phyloP scores from a whole-genome alignment of 148 eudicot species.

The Rheum nobile region DNA sequence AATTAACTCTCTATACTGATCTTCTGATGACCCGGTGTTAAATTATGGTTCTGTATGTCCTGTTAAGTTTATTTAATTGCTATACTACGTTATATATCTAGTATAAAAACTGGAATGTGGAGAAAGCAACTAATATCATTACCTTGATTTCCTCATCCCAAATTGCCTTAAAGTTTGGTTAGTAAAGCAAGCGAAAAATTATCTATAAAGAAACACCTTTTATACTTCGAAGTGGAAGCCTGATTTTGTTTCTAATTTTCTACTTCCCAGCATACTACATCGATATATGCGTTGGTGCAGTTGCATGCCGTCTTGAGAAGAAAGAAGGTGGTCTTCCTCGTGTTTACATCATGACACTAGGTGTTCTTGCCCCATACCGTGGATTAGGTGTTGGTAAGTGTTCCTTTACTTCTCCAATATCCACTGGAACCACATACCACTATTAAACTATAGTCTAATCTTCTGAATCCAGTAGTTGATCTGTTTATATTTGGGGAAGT shows the following conservation, averaged over 20 bases:
- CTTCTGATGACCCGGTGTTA: not conserved
- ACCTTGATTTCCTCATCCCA: not conserved
- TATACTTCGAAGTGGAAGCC: not conserved
- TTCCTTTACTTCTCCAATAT: not conserved
- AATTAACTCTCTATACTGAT: not conserved
- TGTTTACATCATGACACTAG: slow-evolving; percentile 90
- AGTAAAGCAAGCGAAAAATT: not conserved
- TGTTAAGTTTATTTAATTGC: not conserved
- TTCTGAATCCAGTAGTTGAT: no score
- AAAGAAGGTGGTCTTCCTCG: slow-evolving; percentile 67
- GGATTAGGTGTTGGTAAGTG: slow-evolving; percentile 86
- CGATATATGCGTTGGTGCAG: slow-evolving; percentile 92
- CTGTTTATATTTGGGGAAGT: no score
- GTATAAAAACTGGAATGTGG: not conserved
- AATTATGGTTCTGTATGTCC: not conserved
- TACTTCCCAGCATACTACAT: slow-evolving; percentile 69
- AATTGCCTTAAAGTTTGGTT: not conserved
- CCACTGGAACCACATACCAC: no score
- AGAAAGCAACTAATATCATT: not conserved
- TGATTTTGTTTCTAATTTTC: not conserved
- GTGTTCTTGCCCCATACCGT: slow-evolving; percentile 97
- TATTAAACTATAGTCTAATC: no score
- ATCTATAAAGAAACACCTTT: not conserved
- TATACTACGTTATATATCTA: not conserved
- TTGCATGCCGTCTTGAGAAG: slow-evolving; percentile 91